These are phyloP conservation scores for Wickerhamiella sergipiensis DNA, from an alignment of 805 yeast species.

Conservation along the genomic window DNA sequence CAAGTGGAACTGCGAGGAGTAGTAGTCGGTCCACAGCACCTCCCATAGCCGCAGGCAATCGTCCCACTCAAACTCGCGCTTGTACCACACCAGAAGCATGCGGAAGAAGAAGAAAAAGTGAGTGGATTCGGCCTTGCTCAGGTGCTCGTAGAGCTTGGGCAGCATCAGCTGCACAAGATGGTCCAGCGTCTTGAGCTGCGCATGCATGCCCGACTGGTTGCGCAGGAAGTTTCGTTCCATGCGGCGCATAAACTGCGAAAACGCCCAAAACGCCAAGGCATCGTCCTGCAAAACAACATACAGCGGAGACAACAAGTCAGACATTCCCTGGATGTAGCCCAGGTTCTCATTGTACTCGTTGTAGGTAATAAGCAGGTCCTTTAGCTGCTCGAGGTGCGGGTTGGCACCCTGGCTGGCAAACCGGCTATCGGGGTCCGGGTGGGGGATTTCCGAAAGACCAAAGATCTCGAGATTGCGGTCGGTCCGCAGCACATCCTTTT, in stretches of 20 bases:
- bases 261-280: slow-evolving; percentile 74
- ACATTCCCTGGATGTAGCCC: slow-evolving; percentile 98
- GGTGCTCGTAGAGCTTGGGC: slow-evolving; percentile 69
- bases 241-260: slow-evolving; percentile 74
- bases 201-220: slow-evolving; percentile 86
- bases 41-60: slow-evolving; percentile 84
- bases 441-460: slow-evolving; percentile 32
- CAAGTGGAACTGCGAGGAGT: slow-evolving; percentile 75
- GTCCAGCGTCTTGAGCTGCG: slow-evolving; percentile 70
- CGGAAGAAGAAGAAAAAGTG: slow-evolving; percentile 89
- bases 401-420: slow-evolving; percentile 59
- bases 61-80: slow-evolving; percentile 74
- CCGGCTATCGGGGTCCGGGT: slow-evolving; percentile 32
- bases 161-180: slow-evolving; percentile 82
- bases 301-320: slow-evolving; percentile 78
- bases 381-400: slow-evolving; percentile 56
- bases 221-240: slow-evolving; percentile 91
- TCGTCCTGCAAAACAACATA: slow-evolving; percentile 57
- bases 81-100: slow-evolving; percentile 90
- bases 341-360: slow-evolving; percentile 70
- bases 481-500: slow-evolving; percentile 85
- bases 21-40: slow-evolving; percentile 74
- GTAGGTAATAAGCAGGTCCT: slow-evolving; percentile 72
- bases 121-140: slow-evolving; percentile 76
- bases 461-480: slow-evolving; percentile 67